Evolutionary conservation across 495 filamentous ascomycete genomes (phyloP).

Genomic region (Pseudomonodictys pantanalensis): DNA sequence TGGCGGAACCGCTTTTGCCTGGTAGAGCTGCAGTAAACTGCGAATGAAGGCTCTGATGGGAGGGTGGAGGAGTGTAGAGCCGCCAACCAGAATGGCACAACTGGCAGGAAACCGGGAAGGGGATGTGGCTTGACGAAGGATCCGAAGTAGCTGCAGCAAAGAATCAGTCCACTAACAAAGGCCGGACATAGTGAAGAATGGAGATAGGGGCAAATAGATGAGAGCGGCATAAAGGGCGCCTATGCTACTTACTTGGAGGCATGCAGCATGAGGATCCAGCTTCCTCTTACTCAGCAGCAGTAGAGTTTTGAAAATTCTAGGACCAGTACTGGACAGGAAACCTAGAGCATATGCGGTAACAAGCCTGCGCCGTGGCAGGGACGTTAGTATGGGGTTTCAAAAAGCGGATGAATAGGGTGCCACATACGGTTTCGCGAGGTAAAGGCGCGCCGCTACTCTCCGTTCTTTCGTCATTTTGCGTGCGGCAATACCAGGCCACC

Average conservation of each 20-base stretch:
- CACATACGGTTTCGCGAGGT: constrained; percentile 23
- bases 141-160: constrained; percentile 18
- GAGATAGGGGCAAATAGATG: too few relatives aligned
- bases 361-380: constrained; percentile 48
- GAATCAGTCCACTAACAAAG: too few relatives aligned
- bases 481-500: too few relatives aligned
- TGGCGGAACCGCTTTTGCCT: not conserved
- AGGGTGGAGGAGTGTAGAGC: constrained; percentile 66
- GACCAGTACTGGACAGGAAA: constrained; percentile 67
- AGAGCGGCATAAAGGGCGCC: too few relatives aligned
- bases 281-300: constrained; percentile 44
- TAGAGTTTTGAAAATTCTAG: constrained; percentile 60
- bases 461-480: constrained; percentile 1
- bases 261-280: constrained; percentile 43
- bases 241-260: constrained; percentile 9
- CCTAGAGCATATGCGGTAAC: constrained; percentile 72
- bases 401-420: not conserved
- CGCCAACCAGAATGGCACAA: constrained; percentile 74
- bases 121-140: constrained; percentile 47
- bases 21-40: not conserved
- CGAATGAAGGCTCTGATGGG: constrained; percentile 37
- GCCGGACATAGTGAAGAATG: too few relatives aligned
- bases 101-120: constrained; percentile 82
- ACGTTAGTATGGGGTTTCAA: not conserved
- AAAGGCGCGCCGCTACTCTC: not conserved